Evolutionary conservation across 2,329 filamentous ascomycete species (phyloP), one percentile per base, ranked within the genome.

Genomic region (Leptographium galeiforme): DNA sequence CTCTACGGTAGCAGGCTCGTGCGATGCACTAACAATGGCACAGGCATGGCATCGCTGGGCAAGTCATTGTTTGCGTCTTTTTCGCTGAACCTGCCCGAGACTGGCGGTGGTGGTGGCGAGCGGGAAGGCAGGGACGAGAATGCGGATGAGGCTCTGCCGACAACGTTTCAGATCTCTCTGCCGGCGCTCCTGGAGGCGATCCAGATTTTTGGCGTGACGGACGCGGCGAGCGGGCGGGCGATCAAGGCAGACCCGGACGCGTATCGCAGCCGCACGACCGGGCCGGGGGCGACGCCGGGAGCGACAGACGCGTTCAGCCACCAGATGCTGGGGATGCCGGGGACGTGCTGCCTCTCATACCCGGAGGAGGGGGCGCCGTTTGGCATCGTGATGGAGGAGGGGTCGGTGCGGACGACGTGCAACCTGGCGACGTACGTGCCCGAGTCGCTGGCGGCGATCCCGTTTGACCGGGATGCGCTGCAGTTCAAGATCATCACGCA

Each of bases 401-500:
- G 84, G 1, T 87, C 86, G 4, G 84, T 96, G 48, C 90, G 85
- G 54, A 96, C 90, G 0, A 94, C 86, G 10, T 95, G 90, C 68
- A 85, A 93, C 56, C 73, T 98, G 51, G 87, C 85, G 8, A 97
- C 93, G 0, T 98, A 96, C 68, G 78, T 89, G 50, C 79, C 86
- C 16, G 84, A 89, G 58, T 69, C 72, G 44, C 77, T 80, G 16
- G 84, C 90, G 51, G 85, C 90, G 51, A 97, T 98, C 47, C 93
- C 91, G 0, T 89, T 98, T 60, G 82, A 91, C 62, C 81, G 89
- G 36, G 79, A 89, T 50, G 79, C 83, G 51, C 74, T 97, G 10
- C 75, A 81, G 10, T 86, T 96, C 71, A 98, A 97, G 66, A 89
- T 95, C 56, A 97, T 98, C 64, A 95, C 96, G 86, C 86, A 84